Base-by-base conservation (phyloP, 2,329 filamentous ascomycete genomes). In the Claviceps sp. region DNA sequence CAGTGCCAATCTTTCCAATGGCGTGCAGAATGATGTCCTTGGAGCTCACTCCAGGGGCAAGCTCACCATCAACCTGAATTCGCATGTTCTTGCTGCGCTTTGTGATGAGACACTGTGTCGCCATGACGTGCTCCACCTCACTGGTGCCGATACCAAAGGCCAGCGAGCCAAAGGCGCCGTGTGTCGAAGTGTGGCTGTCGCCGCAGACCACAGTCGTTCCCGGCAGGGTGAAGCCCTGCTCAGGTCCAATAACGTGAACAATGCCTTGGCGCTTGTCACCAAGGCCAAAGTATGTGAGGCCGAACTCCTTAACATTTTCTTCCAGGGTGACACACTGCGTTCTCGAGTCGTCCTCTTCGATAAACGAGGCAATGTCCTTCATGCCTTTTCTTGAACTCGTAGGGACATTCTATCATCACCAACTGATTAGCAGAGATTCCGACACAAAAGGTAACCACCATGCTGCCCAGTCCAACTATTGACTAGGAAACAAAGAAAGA, bases 31-130 rank as follows among this genome's bases (percentile, higher is more conserved):
- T 81, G 55, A 97, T 84, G 63, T 98, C 93, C 73, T 98, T 98
- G 67, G 89, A 95, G 71, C 86, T 94, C 53, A 97, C 93, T 56
- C 93, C 93, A 4, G 90, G 85, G 37, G 85, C 80, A 53, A 97
- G 80, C 68, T 91, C 83, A 51, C 93, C 93, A 59, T 97, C 88
- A 55, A 97, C 87, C 70, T 95, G 87, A 62, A 98, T 85, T 64
- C 89, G 85, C 91, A 98, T 97, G 76, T 98, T 97, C 76, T 96
- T 97, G 72, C 89, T 95, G 65, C 89, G 80, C 73, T 89, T 89
- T 57, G 90, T 95, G 67, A 96, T 89, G 59, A 98, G 75, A 54
- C 89, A 95, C 70, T 97, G 93, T 14, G 93, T 97, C 50, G 93
- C 93, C 53, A 98, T 79, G 56, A 98, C 93, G 71, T 98, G 91